Evolutionary conservation across 176 grass and related monocot species (phyloP), one percentile per base, ranked within the genome.

Genomic region (Pontederia paniculata): DNA sequence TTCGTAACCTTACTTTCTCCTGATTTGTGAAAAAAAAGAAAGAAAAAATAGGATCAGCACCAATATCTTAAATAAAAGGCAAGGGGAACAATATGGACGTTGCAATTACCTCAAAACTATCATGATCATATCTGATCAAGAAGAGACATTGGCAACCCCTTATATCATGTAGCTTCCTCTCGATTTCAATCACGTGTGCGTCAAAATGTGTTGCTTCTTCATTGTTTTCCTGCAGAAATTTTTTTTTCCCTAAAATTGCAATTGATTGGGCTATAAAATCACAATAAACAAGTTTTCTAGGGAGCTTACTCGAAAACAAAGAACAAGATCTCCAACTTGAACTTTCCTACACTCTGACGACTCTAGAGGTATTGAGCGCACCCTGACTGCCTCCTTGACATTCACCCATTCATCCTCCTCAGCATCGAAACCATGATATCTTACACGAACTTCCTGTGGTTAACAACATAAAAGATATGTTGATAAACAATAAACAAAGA

Each of bases 321-420:
- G 83, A 50, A 98, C 88, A 46, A 91, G 94, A 65, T 91, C 87
- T 55, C 86, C 86, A 43, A 81, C 67, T 0, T 47, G 58, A 70
- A 98, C 58, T 19, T 50, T 78, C 59, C 42, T 47, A 55, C 94
- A 98, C 59, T 98, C 80, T 1, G 87, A 80, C 1, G 87, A 75
- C 55, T 98, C 94, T 1, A 89, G n/a, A 9, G 93, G 93, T 72
- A 98, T 89, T 62, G 93, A 98, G 10, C 78, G 77, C 66, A 84
- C 83, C 45, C 94, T 83, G 50, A 98, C 66, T 72, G 70, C 69
- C 58, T 78, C 75, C 57, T 62, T 75, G 63, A 98, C 87, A 74
- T 93, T 88, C 49, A 98, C 76, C 94, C 94, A 98, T 75, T 98
- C 94, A 82, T 98, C 94, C 28, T 98, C 94, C 22, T 88, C 83